These are phyloP conservation scores for Cryptosporidium sp. DNA, from an alignment of 169 alveolate genomes.

Conservation along the genomic window DNA sequence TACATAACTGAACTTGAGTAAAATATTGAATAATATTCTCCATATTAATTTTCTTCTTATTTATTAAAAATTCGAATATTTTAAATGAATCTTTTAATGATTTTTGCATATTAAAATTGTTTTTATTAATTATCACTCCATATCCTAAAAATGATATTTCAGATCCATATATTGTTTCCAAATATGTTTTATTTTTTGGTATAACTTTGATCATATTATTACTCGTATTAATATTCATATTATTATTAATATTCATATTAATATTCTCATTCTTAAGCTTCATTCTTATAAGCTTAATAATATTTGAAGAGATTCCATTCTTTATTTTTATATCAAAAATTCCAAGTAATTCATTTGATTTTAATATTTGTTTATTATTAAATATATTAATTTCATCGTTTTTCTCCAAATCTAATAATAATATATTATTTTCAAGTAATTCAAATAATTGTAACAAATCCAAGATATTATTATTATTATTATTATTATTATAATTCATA, in stretches of 20 bases:
- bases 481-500: too few relatives aligned
- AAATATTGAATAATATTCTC: constrained; percentile 4
- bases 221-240: neutral
- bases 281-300: neutral
- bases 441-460: constrained; percentile 21
- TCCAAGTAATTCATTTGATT: neutral
- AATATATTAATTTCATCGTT: neutral
- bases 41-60: neutral
- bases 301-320: neutral
- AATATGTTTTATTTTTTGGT: constrained; percentile 30
- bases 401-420: neutral
- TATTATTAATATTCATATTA: neutral
- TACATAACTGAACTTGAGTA: constrained; percentile 31
- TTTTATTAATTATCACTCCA: constrained; percentile 23
- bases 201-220: neutral
- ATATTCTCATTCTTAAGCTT: constrained; percentile 7
- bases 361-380: neutral
- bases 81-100: neutral
- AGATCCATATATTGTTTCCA: constrained; percentile 22
- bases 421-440: constrained; percentile 8
- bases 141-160: constrained; percentile 11
- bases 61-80: neutral
- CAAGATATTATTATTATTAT: too few relatives aligned
- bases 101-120: neutral
- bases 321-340: neutral